Evolutionary conservation across 1,284 basidiomycete genomes (phyloP).

Genomic region (Nidula niveotomentosa): DNA sequence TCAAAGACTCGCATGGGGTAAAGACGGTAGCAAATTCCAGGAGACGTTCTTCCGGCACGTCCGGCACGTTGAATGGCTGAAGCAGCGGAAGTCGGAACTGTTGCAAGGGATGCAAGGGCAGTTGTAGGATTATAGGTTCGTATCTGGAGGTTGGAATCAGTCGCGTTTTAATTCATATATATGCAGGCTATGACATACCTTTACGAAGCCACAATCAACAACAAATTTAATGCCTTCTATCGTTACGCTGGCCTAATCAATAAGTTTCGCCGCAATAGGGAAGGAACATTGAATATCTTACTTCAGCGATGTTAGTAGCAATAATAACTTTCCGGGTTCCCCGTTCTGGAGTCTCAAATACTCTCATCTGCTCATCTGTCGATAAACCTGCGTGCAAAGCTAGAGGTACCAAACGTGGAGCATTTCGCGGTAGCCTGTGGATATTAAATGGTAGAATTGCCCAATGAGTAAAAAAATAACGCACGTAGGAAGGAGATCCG

Average conservation of each 20-base stretch:
- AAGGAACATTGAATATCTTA: constrained; percentile 22
- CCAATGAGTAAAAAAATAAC: constrained; percentile 20
- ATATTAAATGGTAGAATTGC: not conserved
- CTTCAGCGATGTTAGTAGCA: constrained; percentile 96
- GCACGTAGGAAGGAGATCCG: constrained; percentile 78
- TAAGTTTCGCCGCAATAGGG: not conserved
- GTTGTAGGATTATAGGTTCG: constrained; percentile 84
- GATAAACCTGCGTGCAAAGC: constrained; percentile 90
- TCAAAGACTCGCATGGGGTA: constrained; percentile 72
- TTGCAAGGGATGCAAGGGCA: constrained; percentile 78
- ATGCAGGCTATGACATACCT: constrained; percentile 48
- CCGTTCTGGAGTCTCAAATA: constrained; percentile 77
- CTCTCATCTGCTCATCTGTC: constrained; percentile 81
- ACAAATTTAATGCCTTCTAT: constrained; percentile 96
- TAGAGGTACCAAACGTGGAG: constrained; percentile 62
- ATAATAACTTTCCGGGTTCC: constrained; percentile 89
- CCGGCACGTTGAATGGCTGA: constrained; percentile 89
- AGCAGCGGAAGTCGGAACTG: constrained; percentile 79
- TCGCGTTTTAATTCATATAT: not conserved
- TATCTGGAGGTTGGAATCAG: constrained; percentile 46
- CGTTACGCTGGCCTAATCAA: constrained; percentile 82
- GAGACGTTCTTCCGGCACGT: constrained; percentile 86
- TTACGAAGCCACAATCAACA: constrained; percentile 95
- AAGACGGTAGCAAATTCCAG: constrained; percentile 93
- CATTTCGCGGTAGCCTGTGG: constrained; percentile 64